Conservation (phyloP, 805 yeast genomes). For the Candida sanyiensis region DNA sequence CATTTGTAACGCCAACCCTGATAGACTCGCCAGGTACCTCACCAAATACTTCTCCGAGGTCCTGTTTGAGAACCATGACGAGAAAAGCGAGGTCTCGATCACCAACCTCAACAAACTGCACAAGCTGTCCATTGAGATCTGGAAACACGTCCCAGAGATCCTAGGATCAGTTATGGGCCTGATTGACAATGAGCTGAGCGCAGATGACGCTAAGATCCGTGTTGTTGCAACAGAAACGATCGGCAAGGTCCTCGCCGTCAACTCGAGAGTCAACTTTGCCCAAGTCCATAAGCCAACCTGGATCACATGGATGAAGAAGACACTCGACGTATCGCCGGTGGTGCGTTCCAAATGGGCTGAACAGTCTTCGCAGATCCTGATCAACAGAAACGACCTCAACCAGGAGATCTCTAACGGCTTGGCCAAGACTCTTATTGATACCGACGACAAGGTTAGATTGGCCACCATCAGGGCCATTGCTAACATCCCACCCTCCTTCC, state of each 20-base stretch:
- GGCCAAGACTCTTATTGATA: conserved; percentile 64
- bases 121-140: conserved; percentile 54
- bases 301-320: conserved; percentile 68
- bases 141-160: conserved; percentile 75
- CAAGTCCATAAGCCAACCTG: conserved; percentile 55
- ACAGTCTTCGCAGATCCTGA: conserved; percentile 44
- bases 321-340: conserved; percentile 56
- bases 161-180: conserved; percentile 71
- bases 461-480: conserved; percentile 50
- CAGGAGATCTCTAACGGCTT: conserved; percentile 52
- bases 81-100: conserved; percentile 20
- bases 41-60: conserved; percentile 78
- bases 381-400: conserved; percentile 39
- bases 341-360: conserved; percentile 72
- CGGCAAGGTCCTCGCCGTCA: conserved; percentile 52
- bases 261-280: conserved; percentile 51
- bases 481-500: conserved; percentile 38
- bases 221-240: conserved; percentile 66
- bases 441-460: conserved; percentile 67
- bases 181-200: conserved; percentile 71
- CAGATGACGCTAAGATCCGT: conserved; percentile 60
- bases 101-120: conserved; percentile 58
- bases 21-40: conserved; percentile 66
- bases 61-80: conserved; percentile 41
- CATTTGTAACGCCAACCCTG: conserved; percentile 65